Percentiles rank a stretch among this genome's conserved stretches.
Evolutionary conservation across 345 rosid genomes (phyloP).

Genomic region (Aegle marmelos): DNA sequence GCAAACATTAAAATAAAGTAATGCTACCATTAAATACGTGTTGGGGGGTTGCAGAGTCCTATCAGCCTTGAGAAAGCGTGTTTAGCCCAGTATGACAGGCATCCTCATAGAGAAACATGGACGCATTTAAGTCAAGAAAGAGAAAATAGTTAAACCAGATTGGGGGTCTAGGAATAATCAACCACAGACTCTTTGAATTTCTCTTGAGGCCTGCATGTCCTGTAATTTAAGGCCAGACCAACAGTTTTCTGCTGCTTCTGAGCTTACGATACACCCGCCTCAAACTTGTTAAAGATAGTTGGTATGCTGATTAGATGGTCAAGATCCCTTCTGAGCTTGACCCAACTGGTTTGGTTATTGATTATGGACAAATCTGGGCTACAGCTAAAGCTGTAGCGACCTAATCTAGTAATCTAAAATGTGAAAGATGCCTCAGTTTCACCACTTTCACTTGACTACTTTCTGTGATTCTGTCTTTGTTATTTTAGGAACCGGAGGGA

Average conservation of each 20-base stretch:
- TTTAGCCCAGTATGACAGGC: constrained; percentile 44
- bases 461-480: constrained; percentile 17
- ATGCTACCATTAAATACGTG: not conserved
- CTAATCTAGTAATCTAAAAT: constrained; percentile 8
- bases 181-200: constrained; percentile 7
- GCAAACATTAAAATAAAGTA: not conserved
- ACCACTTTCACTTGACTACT: constrained; percentile 2
- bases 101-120: constrained; percentile 47
- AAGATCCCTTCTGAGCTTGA: not conserved
- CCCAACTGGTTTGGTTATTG: not conserved
- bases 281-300: too few relatives aligned
- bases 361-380: not conserved
- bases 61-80: constrained; percentile 31
- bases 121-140: constrained; percentile 49
- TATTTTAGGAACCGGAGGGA: constrained; percentile 4
- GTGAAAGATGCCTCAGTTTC: constrained; percentile 19
- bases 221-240: not conserved
- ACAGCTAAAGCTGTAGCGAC: not conserved
- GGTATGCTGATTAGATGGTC: not conserved
- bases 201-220: not conserved
- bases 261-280: not conserved
- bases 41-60: constrained; percentile 15
- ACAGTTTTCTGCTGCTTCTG: not conserved
- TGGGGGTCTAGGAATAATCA: constrained; percentile 45
- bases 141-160: constrained; percentile 3